A percentile compares a stretch with the other conserved stretches of the same genome.
phyloP scores from a whole-genome alignment of 1,284 basidiomycete genomes.

The Pseudozyma pruni region DNA sequence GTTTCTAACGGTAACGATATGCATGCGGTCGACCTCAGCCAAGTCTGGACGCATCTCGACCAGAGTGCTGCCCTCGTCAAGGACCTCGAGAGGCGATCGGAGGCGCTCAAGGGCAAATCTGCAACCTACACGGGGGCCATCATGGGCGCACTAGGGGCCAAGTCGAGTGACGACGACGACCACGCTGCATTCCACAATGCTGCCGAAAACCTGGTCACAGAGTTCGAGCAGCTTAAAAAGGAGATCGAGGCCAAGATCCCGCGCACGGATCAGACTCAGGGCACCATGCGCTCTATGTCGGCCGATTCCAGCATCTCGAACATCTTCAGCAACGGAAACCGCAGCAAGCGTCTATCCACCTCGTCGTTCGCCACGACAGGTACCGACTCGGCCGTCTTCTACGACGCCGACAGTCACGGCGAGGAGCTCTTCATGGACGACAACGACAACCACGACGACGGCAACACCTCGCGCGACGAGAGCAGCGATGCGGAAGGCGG shows the following conservation, averaged over 20 bases:
- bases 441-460: constrained; percentile 46
- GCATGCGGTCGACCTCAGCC: constrained; percentile 50
- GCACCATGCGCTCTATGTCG: constrained; percentile 54
- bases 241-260: constrained; percentile 56
- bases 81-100: constrained; percentile 19
- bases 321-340: not conserved
- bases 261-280: constrained; percentile 22
- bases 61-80: constrained; percentile 52
- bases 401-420: constrained; percentile 59
- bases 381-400: constrained; percentile 61
- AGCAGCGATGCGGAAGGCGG: constrained; percentile 55
- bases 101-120: constrained; percentile 21
- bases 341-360: constrained; percentile 43
- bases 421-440: constrained; percentile 52
- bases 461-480: constrained; percentile 45
- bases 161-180: constrained; percentile 24
- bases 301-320: constrained; percentile 9
- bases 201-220: constrained; percentile 48
- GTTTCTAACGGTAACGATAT: constrained; percentile 54
- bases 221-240: constrained; percentile 53
- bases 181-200: constrained; percentile 39
- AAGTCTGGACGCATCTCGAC: constrained; percentile 50
- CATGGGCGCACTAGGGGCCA: constrained; percentile 39
- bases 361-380: constrained; percentile 52
- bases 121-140: constrained; percentile 22